Evolutionary conservation across 2,329 filamentous ascomycete species (phyloP).

Genomic region (Fusarium secorum): DNA sequence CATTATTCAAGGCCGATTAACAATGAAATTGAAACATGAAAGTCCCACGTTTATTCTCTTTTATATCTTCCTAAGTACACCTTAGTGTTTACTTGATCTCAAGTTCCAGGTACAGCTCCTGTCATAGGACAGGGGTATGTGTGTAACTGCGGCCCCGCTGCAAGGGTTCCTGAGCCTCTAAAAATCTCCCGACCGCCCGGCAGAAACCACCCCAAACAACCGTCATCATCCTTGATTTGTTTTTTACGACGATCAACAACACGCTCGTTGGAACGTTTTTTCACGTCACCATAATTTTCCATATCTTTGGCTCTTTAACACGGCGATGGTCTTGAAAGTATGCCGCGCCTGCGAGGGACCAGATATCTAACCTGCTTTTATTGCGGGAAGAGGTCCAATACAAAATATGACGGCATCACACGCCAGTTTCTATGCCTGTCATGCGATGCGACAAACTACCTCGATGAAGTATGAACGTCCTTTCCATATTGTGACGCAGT

Average conservation of each 20-base stretch:
- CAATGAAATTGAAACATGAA: too few species aligned
- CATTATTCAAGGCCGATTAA: too few species aligned
- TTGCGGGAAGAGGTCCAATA: slow-evolving; percentile 74
- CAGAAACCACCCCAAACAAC: slow-evolving; percentile 44
- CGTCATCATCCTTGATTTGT: slow-evolving; percentile 10
- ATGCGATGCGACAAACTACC: slow-evolving; percentile 88
- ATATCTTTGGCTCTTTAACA: too few species aligned
- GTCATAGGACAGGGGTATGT: slow-evolving; percentile 9
- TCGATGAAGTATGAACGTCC: slow-evolving; percentile 73
- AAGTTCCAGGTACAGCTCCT: not conserved
- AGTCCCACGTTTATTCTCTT: too few species aligned
- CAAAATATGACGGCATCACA: slow-evolving; percentile 64
- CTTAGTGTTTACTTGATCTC: too few species aligned
- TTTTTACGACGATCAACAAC: slow-evolving; percentile 24
- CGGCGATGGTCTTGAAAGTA: slow-evolving; percentile 42
- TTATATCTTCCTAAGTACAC: too few species aligned
- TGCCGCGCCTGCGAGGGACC: slow-evolving; percentile 54
- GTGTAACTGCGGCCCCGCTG: slow-evolving; percentile 2
- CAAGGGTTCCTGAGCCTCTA: slow-evolving; percentile 17
- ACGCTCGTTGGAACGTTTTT: not conserved
- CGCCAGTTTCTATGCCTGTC: slow-evolving; percentile 75
- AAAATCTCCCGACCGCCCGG: slow-evolving; percentile 45
- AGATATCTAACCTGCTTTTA: slow-evolving; percentile 78
- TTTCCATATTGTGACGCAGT: rapidly evolving
- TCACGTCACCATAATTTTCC: not conserved